Conservation (phyloP, 345 rosid species). For the Citrus hindsii region DNA sequence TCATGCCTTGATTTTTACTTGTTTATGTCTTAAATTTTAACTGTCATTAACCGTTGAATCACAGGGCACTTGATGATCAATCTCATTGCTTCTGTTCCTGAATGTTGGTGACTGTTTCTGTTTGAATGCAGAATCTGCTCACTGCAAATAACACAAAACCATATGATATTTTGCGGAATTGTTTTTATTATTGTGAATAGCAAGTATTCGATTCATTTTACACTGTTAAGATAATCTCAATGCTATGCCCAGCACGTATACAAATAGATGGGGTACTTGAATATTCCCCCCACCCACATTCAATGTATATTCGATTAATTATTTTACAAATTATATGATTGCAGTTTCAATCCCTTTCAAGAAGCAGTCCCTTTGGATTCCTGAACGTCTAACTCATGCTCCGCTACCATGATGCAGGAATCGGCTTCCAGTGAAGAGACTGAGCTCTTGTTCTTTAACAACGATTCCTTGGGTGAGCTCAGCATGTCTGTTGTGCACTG, state of each 20-base stretch:
- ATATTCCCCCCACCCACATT: neutral
- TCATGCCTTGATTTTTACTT: too few species aligned
- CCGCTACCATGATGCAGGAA: conserved; percentile 87
- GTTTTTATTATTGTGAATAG: neutral
- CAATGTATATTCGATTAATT: neutral
- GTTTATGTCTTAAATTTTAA: too few species aligned
- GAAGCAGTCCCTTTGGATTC: conserved; percentile 64
- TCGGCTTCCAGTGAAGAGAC: conserved; percentile 74
- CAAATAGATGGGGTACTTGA: neutral
- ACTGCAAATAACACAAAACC: too few species aligned
- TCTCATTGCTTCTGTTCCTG: too few species aligned
- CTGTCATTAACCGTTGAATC: too few species aligned
- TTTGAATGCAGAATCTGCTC: too few species aligned
- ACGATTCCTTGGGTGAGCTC: conserved; percentile 43
- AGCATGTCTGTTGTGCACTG: conserved; percentile 79
- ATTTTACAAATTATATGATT: neutral
- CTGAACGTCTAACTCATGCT: conserved; percentile 71
- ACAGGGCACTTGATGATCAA: too few species aligned
- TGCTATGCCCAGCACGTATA: neutral
- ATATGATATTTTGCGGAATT: neutral
- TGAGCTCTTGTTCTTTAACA: conserved; percentile 40
- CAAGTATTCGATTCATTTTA: neutral
- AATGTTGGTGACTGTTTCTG: too few species aligned
- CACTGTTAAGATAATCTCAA: neutral
- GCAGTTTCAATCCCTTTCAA: conserved; percentile 24